phyloP scores from a whole-genome alignment of 2,329 filamentous ascomycete species.

The Hymenoscyphus occultus region DNA sequence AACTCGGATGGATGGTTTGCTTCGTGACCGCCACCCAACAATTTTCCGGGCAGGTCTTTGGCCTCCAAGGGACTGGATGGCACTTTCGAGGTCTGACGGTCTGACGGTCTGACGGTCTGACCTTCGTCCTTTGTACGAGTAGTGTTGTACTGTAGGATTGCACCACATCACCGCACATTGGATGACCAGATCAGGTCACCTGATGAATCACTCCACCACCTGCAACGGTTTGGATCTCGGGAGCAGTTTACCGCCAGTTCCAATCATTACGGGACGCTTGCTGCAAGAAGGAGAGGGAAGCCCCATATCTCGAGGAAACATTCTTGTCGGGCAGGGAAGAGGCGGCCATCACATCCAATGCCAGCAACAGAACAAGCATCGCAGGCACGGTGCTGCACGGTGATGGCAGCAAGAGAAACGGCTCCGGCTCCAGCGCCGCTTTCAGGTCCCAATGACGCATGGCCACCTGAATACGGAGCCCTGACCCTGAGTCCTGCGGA shows the following conservation, averaged over 20 bases:
- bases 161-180: background rate
- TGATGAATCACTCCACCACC: slow-evolving; percentile 1
- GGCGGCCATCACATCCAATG: background rate
- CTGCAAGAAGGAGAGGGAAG: background rate
- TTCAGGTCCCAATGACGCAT: slow-evolving; percentile 24
- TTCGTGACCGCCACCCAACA: background rate
- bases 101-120: background rate
- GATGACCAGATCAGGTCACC: background rate
- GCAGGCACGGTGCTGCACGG: background rate
- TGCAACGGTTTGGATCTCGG: background rate
- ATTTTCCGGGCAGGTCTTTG: background rate
- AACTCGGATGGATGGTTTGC: background rate
- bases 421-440: slow-evolving; percentile 1
- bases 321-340: background rate
- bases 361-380: too few species aligned
- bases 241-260: background rate
- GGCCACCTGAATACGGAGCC: background rate
- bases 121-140: too few species aligned
- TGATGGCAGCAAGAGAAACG: slow-evolving; percentile 10
- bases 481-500: background rate
- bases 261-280: background rate
- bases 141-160: background rate
- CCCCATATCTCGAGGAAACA: background rate
- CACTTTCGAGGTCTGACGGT: background rate
- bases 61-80: background rate